Base-by-base conservation (phyloP, 495 filamentous ascomycete species). In the Articulospora tetracladia region DNA sequence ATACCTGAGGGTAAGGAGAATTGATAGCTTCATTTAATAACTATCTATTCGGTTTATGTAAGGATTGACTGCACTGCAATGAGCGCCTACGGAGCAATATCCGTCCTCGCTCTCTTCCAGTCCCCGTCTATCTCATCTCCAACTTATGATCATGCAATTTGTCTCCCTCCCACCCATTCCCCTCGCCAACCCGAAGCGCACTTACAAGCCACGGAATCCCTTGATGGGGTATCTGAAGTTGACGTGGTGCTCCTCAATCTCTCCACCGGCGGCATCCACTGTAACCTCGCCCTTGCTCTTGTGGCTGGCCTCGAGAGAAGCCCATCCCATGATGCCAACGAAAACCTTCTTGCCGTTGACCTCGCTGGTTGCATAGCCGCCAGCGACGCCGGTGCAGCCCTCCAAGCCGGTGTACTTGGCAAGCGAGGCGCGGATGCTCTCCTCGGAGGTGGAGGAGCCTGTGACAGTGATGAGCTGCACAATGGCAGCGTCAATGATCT, bases 221-320 rank as follows among this genome's bases (percentile, higher is more conserved):
- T 63, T 63, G 55, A 63, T 46, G 11, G 61, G 61, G 41, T 52
- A 63, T 15, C 51, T 30, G 55, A 63, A 63, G 55, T 63, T 63
- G 15, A 63, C 61, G 34, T 58, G 61, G 56, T 63, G 56, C 15
- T 32, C 22, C 55, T 63, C 61, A 1, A 55, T 22, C 3, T 47
- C 24, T 7, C 34, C 47, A 30, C 39, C 61, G 4, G 24, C 50
- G 20, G 8, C 48, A 13, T 32, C 32, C 11, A 52, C 11, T 20
- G 26, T 36, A n/a, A 26, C 50, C 23, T 12, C 24, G n/a, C 25
- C 53, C 23, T 23, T 34, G n/a, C 25, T 46, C 20, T 30, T 41
- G 19, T 30, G n/a, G 50, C 61, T 63, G 17, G 22, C 55, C 17
- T 59, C 55, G 2, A 63, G 7, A 12, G 25, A 34, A 15, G 41